Evolutionary conservation across 208 protist species (phyloP).

Genomic region (Leishmania amazonensis): DNA sequence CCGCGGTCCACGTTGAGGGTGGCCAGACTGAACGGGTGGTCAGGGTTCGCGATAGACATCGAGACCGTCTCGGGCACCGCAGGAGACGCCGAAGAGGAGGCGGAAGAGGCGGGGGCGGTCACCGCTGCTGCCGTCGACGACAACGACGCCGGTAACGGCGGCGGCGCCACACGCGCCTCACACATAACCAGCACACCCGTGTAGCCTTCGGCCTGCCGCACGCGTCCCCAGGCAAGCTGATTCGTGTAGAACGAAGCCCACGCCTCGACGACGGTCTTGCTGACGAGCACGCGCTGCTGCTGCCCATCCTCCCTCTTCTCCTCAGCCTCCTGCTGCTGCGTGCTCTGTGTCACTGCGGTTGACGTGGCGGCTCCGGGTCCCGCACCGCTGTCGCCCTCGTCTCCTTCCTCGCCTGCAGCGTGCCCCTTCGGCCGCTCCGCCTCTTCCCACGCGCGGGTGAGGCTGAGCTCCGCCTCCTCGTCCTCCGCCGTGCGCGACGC

Average conservation of each 20-base stretch:
- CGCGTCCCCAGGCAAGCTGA: constrained; percentile 28
- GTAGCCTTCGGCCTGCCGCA: constrained; percentile 55
- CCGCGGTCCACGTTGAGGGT: constrained; percentile 16
- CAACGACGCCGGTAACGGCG: neutral
- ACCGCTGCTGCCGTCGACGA: neutral
- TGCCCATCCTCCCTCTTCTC: constrained; percentile 5
- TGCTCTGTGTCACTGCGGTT: neutral
- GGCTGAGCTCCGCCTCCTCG: constrained; percentile 26
- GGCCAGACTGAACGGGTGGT: neutral
- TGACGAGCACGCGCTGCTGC: constrained; percentile 47
- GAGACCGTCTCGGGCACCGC: constrained; percentile 19
- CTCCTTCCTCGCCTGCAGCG: neutral
- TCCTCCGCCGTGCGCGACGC: constrained; percentile 40
- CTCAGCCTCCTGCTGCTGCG: neutral
- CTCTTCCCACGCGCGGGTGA: constrained; percentile 31
- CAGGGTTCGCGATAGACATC: constrained; percentile 2
- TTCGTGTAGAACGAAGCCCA: constrained; percentile 46
- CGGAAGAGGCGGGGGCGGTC: neutral
- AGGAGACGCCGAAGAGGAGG: neutral
- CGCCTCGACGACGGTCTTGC: constrained; percentile 43
- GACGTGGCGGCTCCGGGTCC: neutral
- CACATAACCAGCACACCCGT: constrained; percentile 50
- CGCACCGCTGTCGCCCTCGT: neutral
- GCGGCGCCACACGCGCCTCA: constrained; percentile 18
- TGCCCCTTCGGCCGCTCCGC: constrained; percentile 17